phyloP scores from a whole-genome alignment of 495 filamentous ascomycete genomes.

The Neurospora sp. region DNA sequence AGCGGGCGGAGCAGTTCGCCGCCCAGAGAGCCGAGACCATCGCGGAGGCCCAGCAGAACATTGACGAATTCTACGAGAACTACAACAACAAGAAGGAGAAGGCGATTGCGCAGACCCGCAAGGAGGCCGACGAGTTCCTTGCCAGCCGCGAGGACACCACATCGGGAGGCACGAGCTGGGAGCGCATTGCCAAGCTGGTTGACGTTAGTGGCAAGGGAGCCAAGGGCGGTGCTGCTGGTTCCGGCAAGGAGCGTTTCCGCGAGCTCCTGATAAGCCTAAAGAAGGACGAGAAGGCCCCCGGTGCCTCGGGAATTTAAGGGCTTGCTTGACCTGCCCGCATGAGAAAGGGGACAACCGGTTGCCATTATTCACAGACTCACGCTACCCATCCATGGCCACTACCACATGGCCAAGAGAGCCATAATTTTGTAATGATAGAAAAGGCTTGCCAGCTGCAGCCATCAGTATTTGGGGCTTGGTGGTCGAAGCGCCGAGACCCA shows the following conservation, averaged over 20 bases:
- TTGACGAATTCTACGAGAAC: slow-evolving; percentile 99
- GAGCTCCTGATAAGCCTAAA: slow-evolving; percentile 79
- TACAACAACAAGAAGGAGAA: slow-evolving; percentile 98
- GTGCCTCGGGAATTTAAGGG: slow-evolving; percentile 52
- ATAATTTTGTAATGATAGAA: slow-evolving; percentile 1
- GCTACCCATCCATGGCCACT: background rate
- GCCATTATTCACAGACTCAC: background rate
- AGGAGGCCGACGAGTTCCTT: slow-evolving; percentile 92
- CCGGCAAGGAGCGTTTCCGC: slow-evolving; percentile 89
- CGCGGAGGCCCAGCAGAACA: slow-evolving; percentile 74
- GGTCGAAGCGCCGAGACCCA: background rate
- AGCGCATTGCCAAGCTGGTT: slow-evolving; percentile 91
- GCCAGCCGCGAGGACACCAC: slow-evolving; percentile 81
- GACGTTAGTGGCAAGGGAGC: slow-evolving; percentile 91
- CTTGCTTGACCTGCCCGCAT: background rate
- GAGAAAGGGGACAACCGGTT: background rate
- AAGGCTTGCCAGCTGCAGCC: background rate
- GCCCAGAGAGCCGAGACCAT: slow-evolving; percentile 72
- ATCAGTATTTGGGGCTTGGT: background rate
- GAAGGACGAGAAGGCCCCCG: slow-evolving; percentile 92
- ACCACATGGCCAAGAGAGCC: background rate
- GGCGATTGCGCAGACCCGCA: slow-evolving; percentile 66
- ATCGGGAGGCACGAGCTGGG: slow-evolving; percentile 93
- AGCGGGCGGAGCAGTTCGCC: slow-evolving; percentile 66
- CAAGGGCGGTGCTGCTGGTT: slow-evolving; percentile 73